Base-by-base conservation (phyloP, 164 flowering plant genomes). In the Protea cynaroides region DNA sequence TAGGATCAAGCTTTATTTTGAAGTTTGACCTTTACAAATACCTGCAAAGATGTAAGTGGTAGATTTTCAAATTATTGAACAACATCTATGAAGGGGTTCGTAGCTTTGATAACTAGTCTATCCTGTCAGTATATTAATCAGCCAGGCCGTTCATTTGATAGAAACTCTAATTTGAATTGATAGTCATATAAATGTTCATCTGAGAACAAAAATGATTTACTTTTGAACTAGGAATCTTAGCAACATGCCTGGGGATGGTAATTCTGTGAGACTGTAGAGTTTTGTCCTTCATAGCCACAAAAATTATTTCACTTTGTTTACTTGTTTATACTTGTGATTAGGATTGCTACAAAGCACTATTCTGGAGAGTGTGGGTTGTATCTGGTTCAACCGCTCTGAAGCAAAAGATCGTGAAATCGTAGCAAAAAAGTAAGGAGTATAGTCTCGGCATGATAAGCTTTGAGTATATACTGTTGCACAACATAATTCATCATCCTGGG, bases 381-480 rank as follows among this genome's bases (percentile, higher is more conserved):
- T 92, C 66, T 95, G 99, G 97, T 95, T 95, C 81, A 90, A 95
- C 54, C 92, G 97, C 9, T 25, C 92, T n/a, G 99, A 92, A 75
- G 84, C 86, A 59, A 90, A 88, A 75, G 99, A 92, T 79, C 96
- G 99, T 60, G 96, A 82, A 84, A 80, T 88, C 71, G 96, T 95
- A 7, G 87, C 94, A 54, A 81, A 65, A 77, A 95, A 87, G 97
- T 91, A 73, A 76, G 91, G 70, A 14, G 9, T 62, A 24, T 53
- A 23, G 22, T 61, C 55, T 46, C 47, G 22, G 46, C 57, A n/a
- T 43, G 12, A 14, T 37, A 13, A 15, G 15, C 4, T 37, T 5
- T 49, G 53, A 43, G 56, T 22, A 51, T 60, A 15, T 50, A 36
- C 19, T 56, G n/a, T 46, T 7, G 53, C 23, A 14, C 37, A 14